Percentiles rank a stretch among this genome's conserved stretches.
Evolutionary conservation across 1,284 basidiomycete genomes (phyloP).

Genomic region (Ceratobasidium sp.): DNA sequence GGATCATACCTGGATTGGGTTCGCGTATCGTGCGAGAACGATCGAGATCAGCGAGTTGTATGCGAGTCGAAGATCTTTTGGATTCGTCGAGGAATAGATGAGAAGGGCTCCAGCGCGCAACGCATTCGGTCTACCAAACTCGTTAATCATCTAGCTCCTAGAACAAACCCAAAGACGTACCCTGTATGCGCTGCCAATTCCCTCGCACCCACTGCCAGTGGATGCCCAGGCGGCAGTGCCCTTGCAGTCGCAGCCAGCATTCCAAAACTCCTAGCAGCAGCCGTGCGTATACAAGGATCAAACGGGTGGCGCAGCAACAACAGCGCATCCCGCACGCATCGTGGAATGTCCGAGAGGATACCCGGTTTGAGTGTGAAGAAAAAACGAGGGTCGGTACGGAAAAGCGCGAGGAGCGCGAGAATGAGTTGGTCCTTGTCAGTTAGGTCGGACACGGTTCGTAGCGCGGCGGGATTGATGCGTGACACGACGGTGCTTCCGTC

Average conservation of each 20-base stretch:
- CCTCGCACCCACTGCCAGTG: constrained; percentile 51
- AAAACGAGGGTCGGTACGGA: constrained; percentile 70
- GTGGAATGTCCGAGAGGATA: constrained; percentile 28
- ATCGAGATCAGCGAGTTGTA: constrained; percentile 37
- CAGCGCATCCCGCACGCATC: constrained; percentile 29
- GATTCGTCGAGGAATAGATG: constrained; percentile 25
- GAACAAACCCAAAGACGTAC: background rate
- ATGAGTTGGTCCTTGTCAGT: constrained; percentile 59
- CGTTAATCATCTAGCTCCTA: background rate
- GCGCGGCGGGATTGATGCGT: constrained; percentile 51
- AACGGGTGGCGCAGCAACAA: constrained; percentile 30
- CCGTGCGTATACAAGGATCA: constrained; percentile 40
- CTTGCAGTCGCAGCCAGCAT: constrained; percentile 34
- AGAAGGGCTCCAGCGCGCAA: constrained; percentile 39
- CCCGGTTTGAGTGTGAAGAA: constrained; percentile 56
- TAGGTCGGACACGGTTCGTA: constrained; percentile 57
- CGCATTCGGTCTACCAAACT: constrained; percentile 21
- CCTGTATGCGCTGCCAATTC: constrained; percentile 41
- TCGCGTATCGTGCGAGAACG: constrained; percentile 35
- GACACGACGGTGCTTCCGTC: constrained; percentile 57
- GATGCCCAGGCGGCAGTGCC: constrained; percentile 54
- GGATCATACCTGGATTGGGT: constrained; percentile 33
- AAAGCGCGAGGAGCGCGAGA: constrained; percentile 73
- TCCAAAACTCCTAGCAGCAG: constrained; percentile 30
- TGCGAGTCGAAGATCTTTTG: constrained; percentile 37